These are phyloP conservation scores for Petrea volubilis DNA, from an alignment of 257 asterid genomes.

Conservation along the genomic window DNA sequence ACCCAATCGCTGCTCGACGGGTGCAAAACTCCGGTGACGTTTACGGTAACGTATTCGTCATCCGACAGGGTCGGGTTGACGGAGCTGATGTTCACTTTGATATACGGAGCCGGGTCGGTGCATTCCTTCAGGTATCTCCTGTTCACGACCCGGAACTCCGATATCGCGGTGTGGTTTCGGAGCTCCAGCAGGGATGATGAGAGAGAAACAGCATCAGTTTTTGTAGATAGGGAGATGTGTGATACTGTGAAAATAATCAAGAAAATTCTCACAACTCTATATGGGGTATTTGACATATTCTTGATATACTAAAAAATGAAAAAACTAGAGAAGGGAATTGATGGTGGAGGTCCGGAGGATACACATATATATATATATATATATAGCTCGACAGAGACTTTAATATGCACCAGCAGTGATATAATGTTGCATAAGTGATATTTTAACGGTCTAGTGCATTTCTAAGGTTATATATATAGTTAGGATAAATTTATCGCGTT, in stretches of 20 bases:
- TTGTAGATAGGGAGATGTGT: background rate
- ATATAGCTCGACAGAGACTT: no score
- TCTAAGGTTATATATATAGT: no score
- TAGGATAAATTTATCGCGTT: no score
- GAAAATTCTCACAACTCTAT: background rate
- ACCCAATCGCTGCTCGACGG: slow-evolving; percentile 68
- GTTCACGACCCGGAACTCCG: slow-evolving; percentile 66
- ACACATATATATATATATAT: no score
- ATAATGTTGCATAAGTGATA: no score
- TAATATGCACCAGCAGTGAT: no score
- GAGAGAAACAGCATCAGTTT: background rate
- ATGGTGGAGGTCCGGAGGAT: background rate
- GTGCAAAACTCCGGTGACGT: slow-evolving; percentile 48
- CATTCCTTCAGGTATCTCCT: slow-evolving; percentile 41
- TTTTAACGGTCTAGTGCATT: no score
- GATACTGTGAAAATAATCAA: background rate
- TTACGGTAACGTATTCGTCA: slow-evolving; percentile 52
- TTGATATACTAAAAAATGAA: background rate
- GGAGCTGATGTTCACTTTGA: slow-evolving; percentile 37
- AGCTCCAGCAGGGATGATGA: slow-evolving; percentile 33
- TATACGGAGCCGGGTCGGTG: slow-evolving; percentile 50
- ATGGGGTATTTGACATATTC: background rate
- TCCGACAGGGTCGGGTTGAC: slow-evolving; percentile 42
- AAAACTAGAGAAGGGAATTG: background rate
- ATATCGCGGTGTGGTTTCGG: slow-evolving; percentile 60